Base-by-base conservation (phyloP, 345 rosid species). In the Melastoma malabathricum region DNA sequence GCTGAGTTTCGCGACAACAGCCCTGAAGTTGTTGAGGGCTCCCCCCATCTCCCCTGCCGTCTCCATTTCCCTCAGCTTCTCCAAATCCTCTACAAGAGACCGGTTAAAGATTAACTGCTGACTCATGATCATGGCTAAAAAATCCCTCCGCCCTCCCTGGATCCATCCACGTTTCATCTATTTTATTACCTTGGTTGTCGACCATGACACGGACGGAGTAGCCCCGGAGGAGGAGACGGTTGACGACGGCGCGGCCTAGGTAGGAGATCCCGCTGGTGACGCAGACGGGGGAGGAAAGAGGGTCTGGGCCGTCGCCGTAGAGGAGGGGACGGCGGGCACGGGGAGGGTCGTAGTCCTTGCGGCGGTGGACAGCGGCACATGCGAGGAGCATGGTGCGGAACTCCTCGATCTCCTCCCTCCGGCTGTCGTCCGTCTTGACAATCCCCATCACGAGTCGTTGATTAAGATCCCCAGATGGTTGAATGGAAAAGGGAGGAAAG, bases 181-280 rank as follows among this genome's bases (percentile, higher is more conserved):
- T n/a, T n/a, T n/a, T n/a, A n/a, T 44, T 50, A 80, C 89, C 96
- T 72, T 59, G 68, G 50, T 56, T 78, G 18, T 77, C 79, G 25
- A 86, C 77, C 41, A 78, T 62, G 74, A 86, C 73, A 19, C 85
- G 68, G 8, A 86, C 84, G 14, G 81, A 73, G 81, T 78, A 83
- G 1, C 89, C 81, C 43, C 79, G 84, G 19, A 68, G 66, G 52
- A 86, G 57, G 54, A 86, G 84, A 6, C 69, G 60, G 48, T 77
- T 67, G 44, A 81, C 93, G 58, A 86, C 25, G 67, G 92, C 84
- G 1, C 84, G 68, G 27, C 89, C 93, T 0, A 83, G 29, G 64
- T 70, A 83, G 7, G 96, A 86, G 46, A 76, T 76, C 3, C 93
- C 93, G n/a, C 89, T 79, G 3, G 93, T 86, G 41, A 86, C 86